Evolutionary conservation across 441 rosid species (phyloP), one percentile per base, ranked within the genome.

Genomic region (Sinapis alba): DNA sequence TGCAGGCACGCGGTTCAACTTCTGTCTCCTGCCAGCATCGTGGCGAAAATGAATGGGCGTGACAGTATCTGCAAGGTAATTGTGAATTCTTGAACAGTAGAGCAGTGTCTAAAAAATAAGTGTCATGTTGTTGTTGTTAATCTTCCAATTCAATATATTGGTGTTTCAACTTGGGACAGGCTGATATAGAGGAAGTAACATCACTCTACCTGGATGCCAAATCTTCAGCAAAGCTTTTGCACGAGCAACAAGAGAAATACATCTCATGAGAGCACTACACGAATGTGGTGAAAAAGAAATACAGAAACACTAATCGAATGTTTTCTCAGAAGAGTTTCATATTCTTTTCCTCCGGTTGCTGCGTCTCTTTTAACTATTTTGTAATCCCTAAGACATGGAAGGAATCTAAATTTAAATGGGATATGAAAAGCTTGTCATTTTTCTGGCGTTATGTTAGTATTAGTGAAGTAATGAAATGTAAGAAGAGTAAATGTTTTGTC

Each of bases 1-100:
- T 23, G 45, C 86, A 95, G 99, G 90, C 98, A 95, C 54, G 97
- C 97, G 3, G 98, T 91, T 74, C 99, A 93, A 81, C 86, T 95
- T 54, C 72, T 91, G 78, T 90, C 97, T 15, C 99, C 99, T 13
- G 97, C 97, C 18, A 93, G 97, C 63, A 84, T 91, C 7, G 94
- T 93, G 36, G 95, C 97, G 50, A 93, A 87, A 83, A 84, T 91
- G 93, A 95, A 90, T 34, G 97, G 98, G 12, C 89, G 94, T 53
- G 99, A 90, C 63, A 83, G 34, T 81, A 87, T 96, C 41, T 90
- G 90, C 90, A 89, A 89, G 98, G 99, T 93, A 84, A 45, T 74
- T 51, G 16, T 50, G 50, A 60, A 64, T 32, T 10, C 32, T 11
- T 16, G 6, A 7, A 28, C 60, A 8, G 16, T 28, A 28, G 18